Conservation (phyloP, 2,329 filamentous ascomycete genomes). For the Xylaria polymorpha region DNA sequence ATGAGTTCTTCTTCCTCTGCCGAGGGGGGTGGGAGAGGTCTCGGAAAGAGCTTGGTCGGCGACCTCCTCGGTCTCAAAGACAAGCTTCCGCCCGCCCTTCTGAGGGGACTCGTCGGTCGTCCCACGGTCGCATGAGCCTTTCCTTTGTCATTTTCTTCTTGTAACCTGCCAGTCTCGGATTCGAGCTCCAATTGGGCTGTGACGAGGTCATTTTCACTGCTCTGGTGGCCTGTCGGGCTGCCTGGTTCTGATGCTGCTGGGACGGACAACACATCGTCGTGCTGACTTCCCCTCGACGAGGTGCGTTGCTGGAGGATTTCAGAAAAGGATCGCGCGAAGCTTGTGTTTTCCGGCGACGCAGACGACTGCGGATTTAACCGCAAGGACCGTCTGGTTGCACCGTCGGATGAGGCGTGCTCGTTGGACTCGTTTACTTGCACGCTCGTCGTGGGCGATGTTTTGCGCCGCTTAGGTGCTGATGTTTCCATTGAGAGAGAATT, state of each 20-base stretch:
- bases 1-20: slow-evolving; percentile 58
- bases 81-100: slow-evolving; percentile 50
- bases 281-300: slow-evolving; percentile 47
- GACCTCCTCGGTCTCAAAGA: slow-evolving; percentile 55
- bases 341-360: slow-evolving; percentile 74
- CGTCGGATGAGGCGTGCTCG: slow-evolving; percentile 32
- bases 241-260: slow-evolving; percentile 41
- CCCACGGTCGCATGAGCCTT: slow-evolving; percentile 18
- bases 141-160: slow-evolving; percentile 7
- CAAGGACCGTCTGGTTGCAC: slow-evolving; percentile 40
- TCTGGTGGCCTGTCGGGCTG: slow-evolving; percentile 40
- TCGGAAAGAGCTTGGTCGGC: slow-evolving; percentile 57
- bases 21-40: slow-evolving; percentile 61
- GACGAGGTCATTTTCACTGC: slow-evolving; percentile 46
- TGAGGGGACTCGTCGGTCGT: slow-evolving; percentile 39
- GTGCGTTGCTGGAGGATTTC: slow-evolving; percentile 63
- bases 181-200: slow-evolving; percentile 50
- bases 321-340: slow-evolving; percentile 70
- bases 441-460: slow-evolving; percentile 67
- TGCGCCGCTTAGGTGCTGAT: slow-evolving; percentile 72
- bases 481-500: slow-evolving; percentile 58
- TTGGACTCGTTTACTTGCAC: slow-evolving; percentile 50
- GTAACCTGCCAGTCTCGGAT: slow-evolving; percentile 39
- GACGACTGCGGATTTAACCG: slow-evolving; percentile 65
- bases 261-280: slow-evolving; percentile 27